Evolutionary conservation across 2,329 filamentous ascomycete species (phyloP), one percentile per base, ranked within the genome.

Genomic region (Microdochium trichocladiopsis): DNA sequence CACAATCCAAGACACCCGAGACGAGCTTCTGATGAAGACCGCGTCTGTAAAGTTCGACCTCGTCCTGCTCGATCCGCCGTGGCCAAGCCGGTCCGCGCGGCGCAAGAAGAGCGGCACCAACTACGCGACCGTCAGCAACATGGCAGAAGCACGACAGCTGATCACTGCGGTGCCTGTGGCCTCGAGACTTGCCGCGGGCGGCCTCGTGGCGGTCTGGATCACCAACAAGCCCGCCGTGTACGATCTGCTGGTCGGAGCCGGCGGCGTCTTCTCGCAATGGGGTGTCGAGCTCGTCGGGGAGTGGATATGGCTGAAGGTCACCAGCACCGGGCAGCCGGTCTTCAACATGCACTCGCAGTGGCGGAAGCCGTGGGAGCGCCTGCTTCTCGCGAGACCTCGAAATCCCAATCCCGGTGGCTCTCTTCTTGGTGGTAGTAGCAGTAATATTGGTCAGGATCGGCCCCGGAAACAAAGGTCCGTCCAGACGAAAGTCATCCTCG

Each of bases 261-360:
- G 70, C 2, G 84, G 84, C 1, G 57, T 92, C 2, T 86, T 92
- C 57, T 75, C 78, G 6, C 67, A 72, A 31, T 90, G 86, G 86
- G 84, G 82, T 23, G 69, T 93, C 0, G 76, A 84, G 50, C 63
- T 82, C 11, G 72, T 81, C 0, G 80, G 84, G 49, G 86, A 92
- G 63, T 93, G 88, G 88, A 76, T 83, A 2, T 94, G 88, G 88
- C 66, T 92, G 49, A 94, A 94, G 66, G 76, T 87, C 11, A 89
- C 88, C 0, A 66, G 66, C 0, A 58, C 65, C 0, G 88, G 88
- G 0, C 81, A 87, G 63, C 84, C 87, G 0, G 73, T 91, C 25
- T 80, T 79, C 53, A 67, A 76, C 28, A 52, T 88, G 2, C 76
- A 84, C 28, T 80, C 80, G 3, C 55, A 66, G 2, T 88, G 84